Base-by-base conservation (phyloP, 345 rosid genomes). In the Brassica incana region DNA sequence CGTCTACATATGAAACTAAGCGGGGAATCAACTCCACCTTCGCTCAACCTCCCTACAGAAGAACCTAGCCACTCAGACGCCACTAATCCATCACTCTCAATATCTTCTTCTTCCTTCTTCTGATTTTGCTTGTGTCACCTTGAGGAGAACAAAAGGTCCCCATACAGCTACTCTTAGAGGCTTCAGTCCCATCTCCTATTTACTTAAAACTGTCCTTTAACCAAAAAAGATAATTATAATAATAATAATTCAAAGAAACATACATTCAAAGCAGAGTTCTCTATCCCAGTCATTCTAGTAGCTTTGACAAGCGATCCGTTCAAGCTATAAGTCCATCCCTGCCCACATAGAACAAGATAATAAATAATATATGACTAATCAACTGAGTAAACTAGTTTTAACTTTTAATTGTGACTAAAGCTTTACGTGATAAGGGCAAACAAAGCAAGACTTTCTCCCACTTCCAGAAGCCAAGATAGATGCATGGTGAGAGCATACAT, bases 401-500 rank as follows among this genome's bases (percentile, higher is more conserved):
- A 54, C 60, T 16, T 54, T 16, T 62, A 61, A 14, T 27, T 11
- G 63, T 11, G 20, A 18, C 56, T 50, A 6, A 50, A 50, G 40
- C 10, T 36, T 33, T 70, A 92, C 99, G 85, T 92, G 99, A 79
- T 92, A 92, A 78, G 97, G 99, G 87, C 97, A 95, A 0, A 90
- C 89, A 74, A 92, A 91, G 81, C 99, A 91, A 52, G 97, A 85
- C 69, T 81, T 92, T 36, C 80, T 84, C 64, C 99, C 97, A 70
- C 78, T 78, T 73, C 97, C 99, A 33, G 86, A 83, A 0, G 92
- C 94, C 78, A 94, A 89, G 81, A 94, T 84, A 64, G 97, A 88
- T 20, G 97, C 97, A 80, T 91, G 98, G 74, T 94, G 99, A 65
- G 97, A 88, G 72, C 99, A 92, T 15, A 92, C 99, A 79, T 94